These are phyloP conservation scores for Trichosporon coremiiforme DNA, from an alignment of 1,284 basidiomycete species.

Conservation along the genomic window DNA sequence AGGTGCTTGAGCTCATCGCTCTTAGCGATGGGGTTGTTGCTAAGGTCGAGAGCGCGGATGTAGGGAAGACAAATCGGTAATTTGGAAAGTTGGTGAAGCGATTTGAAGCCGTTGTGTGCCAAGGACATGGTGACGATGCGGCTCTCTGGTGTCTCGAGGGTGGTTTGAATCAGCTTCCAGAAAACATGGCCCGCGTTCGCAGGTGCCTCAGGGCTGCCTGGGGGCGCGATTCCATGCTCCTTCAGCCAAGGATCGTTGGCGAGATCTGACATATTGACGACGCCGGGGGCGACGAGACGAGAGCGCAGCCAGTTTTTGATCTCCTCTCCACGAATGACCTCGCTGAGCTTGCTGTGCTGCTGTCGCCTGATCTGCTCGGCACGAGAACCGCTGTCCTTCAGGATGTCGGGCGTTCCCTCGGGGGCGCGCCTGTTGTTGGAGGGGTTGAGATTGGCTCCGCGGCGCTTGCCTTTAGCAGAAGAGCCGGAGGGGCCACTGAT, in stretches of 20 bases:
- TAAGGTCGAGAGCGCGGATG: slow-evolving; percentile 53
- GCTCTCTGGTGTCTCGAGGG: slow-evolving; percentile 39
- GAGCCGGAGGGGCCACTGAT: slow-evolving; percentile 22
- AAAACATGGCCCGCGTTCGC: slow-evolving; percentile 46
- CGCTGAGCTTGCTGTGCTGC: slow-evolving; percentile 42
- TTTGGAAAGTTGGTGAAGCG: slow-evolving; percentile 41
- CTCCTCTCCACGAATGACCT: slow-evolving; percentile 42
- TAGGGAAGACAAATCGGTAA: slow-evolving; percentile 48
- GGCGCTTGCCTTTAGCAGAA: slow-evolving; percentile 18
- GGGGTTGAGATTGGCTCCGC: slow-evolving; percentile 26
- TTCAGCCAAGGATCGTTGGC: slow-evolving; percentile 48
- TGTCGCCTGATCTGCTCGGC: slow-evolving; percentile 31
- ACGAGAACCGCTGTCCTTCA: slow-evolving; percentile 29
- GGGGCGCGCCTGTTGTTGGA: slow-evolving; percentile 31
- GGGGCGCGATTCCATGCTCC: slow-evolving; percentile 48
- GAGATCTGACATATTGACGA: slow-evolving; percentile 50
- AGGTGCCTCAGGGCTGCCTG: slow-evolving; percentile 48
- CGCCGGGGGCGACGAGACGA: slow-evolving; percentile 42
- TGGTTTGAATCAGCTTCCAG: slow-evolving; percentile 47
- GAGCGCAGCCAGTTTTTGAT: slow-evolving; percentile 51
- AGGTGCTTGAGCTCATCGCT: slow-evolving; percentile 44
- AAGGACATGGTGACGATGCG: slow-evolving; percentile 52
- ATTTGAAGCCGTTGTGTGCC: slow-evolving; percentile 45
- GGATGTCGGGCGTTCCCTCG: slow-evolving; percentile 36
- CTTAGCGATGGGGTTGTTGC: slow-evolving; percentile 46